Evolutionary conservation across 805 yeast genomes (phyloP).

Genomic region (Wickerhamomyces chaumierensis): DNA sequence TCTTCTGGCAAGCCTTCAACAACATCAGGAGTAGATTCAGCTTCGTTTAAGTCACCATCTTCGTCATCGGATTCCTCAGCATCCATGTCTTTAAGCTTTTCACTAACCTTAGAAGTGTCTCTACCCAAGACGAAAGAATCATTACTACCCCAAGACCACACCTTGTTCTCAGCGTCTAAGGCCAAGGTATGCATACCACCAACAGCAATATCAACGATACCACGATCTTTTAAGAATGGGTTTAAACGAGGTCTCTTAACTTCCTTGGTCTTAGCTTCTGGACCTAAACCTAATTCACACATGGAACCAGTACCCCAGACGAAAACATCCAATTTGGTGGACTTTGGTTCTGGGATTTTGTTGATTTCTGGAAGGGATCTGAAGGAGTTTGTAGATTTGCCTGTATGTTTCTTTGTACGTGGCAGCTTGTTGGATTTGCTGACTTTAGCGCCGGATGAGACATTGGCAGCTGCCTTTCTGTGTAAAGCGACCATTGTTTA

Average conservation of each 20-base stretch:
- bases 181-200: constrained; percentile 96
- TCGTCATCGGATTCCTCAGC: constrained; percentile 42
- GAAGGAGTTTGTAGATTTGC: constrained; percentile 19
- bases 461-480: constrained; percentile 17
- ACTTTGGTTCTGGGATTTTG: constrained; percentile 13
- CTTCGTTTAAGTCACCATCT: constrained; percentile 76
- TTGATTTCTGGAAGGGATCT: constrained; percentile 18
- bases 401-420: constrained; percentile 16
- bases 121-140: constrained; percentile 90
- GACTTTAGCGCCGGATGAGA: constrained; percentile 3
- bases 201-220: constrained; percentile 77
- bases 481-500: constrained; percentile 15
- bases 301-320: constrained; percentile 96
- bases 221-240: constrained; percentile 58
- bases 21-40: constrained; percentile 78
- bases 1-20: constrained; percentile 59
- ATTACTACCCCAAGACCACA: constrained; percentile 99
- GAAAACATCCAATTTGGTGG: constrained; percentile 52
- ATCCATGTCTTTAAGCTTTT: constrained; percentile 57
- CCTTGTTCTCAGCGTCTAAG: constrained; percentile 55
- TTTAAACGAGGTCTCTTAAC: constrained; percentile 94
- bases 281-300: constrained; percentile 98
- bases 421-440: no score
- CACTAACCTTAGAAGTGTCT: constrained; percentile 58
- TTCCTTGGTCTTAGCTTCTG: constrained; percentile 80